Percentiles rank a stretch among this genome's conserved stretches.
These are phyloP conservation scores for Candida montana DNA, from an alignment of 805 yeast species.

Conservation along the genomic window DNA sequence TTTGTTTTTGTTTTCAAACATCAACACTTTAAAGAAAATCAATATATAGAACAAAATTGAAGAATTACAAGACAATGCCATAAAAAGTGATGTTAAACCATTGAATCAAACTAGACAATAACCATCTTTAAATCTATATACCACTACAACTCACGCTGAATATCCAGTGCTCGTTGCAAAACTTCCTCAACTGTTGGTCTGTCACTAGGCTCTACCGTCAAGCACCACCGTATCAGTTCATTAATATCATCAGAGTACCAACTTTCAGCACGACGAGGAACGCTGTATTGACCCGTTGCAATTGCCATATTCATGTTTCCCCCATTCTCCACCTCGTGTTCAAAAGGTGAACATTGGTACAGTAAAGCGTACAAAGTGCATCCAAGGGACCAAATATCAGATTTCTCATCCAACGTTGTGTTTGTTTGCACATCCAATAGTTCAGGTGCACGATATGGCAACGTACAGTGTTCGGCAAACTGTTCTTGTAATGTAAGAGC, in stretches of 20 bases:
- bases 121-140: too few relatives aligned
- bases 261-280: constrained; percentile 21
- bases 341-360: constrained; percentile 83
- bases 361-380: constrained; percentile 74
- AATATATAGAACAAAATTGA: too few relatives aligned
- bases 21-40: too few relatives aligned
- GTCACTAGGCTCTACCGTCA: constrained; percentile 51
- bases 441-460: constrained; percentile 90
- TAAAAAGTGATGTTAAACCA: too few relatives aligned
- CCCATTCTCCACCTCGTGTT: constrained; percentile 71
- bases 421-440: constrained; percentile 71
- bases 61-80: too few relatives aligned
- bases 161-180: constrained; percentile 41
- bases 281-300: constrained; percentile 40
- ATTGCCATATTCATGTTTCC: constrained; percentile 78
- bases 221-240: constrained; percentile 52
- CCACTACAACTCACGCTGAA: constrained; percentile 23
- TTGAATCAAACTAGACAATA: too few relatives aligned
- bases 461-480: constrained; percentile 79
- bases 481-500: constrained; percentile 75
- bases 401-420: constrained; percentile 58
- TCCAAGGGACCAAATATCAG: constrained; percentile 91
- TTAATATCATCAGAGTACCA: constrained; percentile 51
- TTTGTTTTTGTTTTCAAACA: too few relatives aligned
- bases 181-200: constrained; percentile 66